phyloP scores from a whole-genome alignment of 139 green algal species.

The Closterium sp. region DNA sequence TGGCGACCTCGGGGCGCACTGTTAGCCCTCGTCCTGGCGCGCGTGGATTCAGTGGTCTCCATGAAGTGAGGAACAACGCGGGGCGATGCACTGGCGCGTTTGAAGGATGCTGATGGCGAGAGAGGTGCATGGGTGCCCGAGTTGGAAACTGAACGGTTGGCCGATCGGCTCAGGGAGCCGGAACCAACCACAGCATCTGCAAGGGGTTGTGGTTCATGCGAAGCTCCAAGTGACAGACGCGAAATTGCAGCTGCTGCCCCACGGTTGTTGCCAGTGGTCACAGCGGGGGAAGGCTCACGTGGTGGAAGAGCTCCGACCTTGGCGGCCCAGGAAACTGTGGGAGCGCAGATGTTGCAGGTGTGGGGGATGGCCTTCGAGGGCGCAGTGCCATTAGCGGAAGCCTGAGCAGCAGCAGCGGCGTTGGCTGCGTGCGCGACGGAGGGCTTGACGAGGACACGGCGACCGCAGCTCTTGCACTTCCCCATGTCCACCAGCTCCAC shows the following conservation, averaged over 20 bases:
- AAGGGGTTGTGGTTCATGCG: background rate
- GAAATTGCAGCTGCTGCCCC: background rate
- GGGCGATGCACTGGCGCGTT: background rate
- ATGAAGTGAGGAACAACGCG: background rate
- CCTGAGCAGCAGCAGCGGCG: background rate
- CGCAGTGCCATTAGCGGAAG: background rate
- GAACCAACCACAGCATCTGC: background rate
- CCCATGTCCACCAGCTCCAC: constrained; percentile 9
- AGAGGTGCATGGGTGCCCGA: background rate
- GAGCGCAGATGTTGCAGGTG: constrained; percentile 12
- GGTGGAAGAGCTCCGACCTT: constrained; percentile 2
- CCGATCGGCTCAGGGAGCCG: background rate
- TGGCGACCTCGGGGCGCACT: background rate
- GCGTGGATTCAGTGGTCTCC: background rate
- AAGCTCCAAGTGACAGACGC: background rate
- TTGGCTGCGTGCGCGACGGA: background rate
- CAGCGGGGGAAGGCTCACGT: too few species aligned
- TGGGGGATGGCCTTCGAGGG: background rate
- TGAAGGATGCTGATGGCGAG: background rate
- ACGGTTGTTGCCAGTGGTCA: background rate
- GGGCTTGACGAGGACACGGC: background rate
- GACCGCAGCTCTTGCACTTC: constrained; percentile 4
- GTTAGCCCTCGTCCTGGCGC: background rate
- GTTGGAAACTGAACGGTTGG: background rate
- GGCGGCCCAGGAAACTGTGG: constrained; percentile 12